These are phyloP conservation scores for Debaryomyces tyrocola DNA, from an alignment of 805 yeast genomes.

Conservation along the genomic window DNA sequence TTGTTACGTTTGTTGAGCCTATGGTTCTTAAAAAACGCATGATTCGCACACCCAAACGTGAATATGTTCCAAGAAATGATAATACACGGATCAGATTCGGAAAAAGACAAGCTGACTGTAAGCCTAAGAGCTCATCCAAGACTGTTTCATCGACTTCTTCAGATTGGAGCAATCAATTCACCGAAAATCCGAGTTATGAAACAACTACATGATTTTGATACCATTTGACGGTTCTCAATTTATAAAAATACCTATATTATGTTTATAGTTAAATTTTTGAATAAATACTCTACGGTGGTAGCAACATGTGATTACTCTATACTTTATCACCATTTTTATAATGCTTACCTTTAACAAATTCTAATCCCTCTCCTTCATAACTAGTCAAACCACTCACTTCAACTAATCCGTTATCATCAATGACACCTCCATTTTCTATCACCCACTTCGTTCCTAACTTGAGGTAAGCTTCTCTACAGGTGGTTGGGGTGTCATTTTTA, in stretches of 20 bases:
- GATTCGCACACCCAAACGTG: neutral
- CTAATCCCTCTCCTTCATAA: conserved; percentile 74
- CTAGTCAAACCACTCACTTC: conserved; percentile 80
- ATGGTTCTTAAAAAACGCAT: neutral
- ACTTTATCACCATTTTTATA: conserved; percentile 34
- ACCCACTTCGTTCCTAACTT: conserved; percentile 76
- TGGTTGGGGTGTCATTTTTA: conserved; percentile 79
- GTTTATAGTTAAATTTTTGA: neutral
- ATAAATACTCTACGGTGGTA: neutral
- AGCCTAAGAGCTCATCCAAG: neutral
- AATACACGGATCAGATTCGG: neutral
- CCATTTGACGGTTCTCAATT: neutral
- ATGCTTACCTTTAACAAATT: conserved; percentile 48
- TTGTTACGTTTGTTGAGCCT: neutral
- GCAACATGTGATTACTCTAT: conserved; percentile 5
- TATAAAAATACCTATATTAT: neutral
- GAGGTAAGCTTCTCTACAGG: conserved; percentile 68
- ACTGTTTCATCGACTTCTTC: neutral
- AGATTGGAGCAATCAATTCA: neutral
- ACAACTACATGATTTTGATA: neutral
- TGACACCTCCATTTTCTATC: conserved; percentile 61
- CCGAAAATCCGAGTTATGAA: neutral
- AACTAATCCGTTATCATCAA: conserved; percentile 49
- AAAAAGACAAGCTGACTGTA: conserved; percentile 2
- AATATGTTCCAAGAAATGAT: neutral